Base-by-base conservation (phyloP, 139 green algal species). In the Chlamydomonas urium region DNA sequence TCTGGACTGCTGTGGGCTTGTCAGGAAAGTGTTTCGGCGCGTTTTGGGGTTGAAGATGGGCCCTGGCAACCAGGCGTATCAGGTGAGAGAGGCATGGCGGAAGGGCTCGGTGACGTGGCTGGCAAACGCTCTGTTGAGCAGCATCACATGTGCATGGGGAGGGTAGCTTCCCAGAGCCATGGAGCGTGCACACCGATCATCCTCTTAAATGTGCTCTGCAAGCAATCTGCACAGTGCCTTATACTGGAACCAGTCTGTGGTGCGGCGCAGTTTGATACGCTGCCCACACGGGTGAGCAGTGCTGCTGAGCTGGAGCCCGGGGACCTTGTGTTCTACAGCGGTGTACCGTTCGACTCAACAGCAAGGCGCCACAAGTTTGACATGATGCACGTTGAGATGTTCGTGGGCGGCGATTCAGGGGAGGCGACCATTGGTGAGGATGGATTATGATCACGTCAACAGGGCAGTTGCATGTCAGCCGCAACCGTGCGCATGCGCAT, bases 361-460 rank as follows among this genome's bases (percentile, higher is more conserved):
- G 37, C 36, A 8, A 60, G 31, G 61, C 56, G 66, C 4, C 63
- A 76, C n/a, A 32, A 48, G 28, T 76, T 78, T 53, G 69, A 81
- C 59, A 80, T 81, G 74, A 77, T 67, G 1, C 79, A 84, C 47
- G 79, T 84, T 23, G 79, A 84, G 74, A 48, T 84, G 1, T 84
- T 84, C 38, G 47, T 81, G 1, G 79, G 79, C 3, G 78, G 78
- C 2, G n/a, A 21, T 47, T 76, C 63, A 1, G 79, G 79, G 2
- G 71, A 84, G 36, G 79, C 65, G 8, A 79, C 75, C 19, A 79
- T 84, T 48, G 79, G 75, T 80, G 48, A 36, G 56, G n/a, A n/a
- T n/a, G n/a, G n/a, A n/a, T n/a, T n/a, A n/a, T n/a, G n/a, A n/a
- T n/a, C n/a, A n/a, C n/a, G n/a, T n/a, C n/a, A n/a, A n/a, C n/a